Conservation (phyloP, 495 filamentous ascomycete genomes). For the Penicillium fimorum region DNA sequence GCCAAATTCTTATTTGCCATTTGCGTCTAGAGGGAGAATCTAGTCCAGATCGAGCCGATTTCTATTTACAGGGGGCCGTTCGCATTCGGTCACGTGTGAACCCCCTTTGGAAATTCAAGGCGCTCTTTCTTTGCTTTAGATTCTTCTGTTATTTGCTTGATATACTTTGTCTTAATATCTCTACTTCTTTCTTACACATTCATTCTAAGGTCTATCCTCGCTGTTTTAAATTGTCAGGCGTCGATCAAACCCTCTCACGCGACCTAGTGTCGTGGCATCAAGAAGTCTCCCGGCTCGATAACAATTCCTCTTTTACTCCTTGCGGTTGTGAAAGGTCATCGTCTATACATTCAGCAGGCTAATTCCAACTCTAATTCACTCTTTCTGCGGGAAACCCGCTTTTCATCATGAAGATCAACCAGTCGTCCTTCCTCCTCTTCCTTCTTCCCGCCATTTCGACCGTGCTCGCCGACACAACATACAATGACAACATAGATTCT, state of each 20-base stretch:
- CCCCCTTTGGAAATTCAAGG: constrained; percentile 6
- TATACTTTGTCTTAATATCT: constrained; percentile 7
- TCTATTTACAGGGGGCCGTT: constrained; percentile 4
- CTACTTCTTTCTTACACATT: background rate
- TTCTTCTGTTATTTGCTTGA: background rate
- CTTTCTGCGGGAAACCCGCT: constrained; percentile 15
- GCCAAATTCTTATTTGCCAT: background rate
- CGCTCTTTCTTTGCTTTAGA: background rate
- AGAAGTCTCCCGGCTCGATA: constrained; percentile 9
- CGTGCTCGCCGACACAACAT: constrained; percentile 22
- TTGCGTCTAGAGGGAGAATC: background rate
- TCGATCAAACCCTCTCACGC: constrained; percentile 4
- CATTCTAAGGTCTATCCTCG: background rate
- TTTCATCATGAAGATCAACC: constrained; percentile 35
- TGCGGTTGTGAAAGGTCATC: background rate
- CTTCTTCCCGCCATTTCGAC: constrained; percentile 39
- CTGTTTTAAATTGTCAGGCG: background rate
- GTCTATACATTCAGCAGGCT: background rate
- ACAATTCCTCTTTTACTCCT: background rate
- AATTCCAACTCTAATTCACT: constrained; percentile 7
- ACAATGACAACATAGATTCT: constrained; percentile 16
- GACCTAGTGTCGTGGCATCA: constrained; percentile 8
- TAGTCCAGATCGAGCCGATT: background rate
- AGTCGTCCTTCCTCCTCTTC: constrained; percentile 33
- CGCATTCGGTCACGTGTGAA: constrained; percentile 3